phyloP scores from a whole-genome alignment of 2,329 filamentous ascomycete species.

The Scedosporium aurantiacum region DNA sequence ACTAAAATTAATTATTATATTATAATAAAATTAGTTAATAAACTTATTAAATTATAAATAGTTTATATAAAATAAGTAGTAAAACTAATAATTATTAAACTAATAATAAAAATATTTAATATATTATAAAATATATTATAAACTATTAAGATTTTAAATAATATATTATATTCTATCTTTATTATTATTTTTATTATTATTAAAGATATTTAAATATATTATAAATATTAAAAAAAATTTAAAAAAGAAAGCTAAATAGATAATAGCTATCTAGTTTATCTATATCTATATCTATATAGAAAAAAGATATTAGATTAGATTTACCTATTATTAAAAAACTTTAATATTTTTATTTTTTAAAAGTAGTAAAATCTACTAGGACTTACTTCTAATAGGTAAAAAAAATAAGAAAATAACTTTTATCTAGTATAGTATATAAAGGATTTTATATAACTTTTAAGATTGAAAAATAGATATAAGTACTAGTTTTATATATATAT shows the following conservation, averaged over 20 bases:
- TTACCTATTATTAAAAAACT: background rate
- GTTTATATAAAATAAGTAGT: background rate
- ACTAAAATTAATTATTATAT: background rate
- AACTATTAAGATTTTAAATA: background rate
- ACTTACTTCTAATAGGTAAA: background rate
- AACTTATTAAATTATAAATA: background rate
- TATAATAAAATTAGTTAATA: background rate
- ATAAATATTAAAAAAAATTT: no score
- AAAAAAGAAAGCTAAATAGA: no score
- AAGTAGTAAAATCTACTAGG: background rate
- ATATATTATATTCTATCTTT: background rate
- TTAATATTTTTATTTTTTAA: background rate
- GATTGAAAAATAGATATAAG: no score
- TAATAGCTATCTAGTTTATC: background rate
- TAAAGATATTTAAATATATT: background rate
- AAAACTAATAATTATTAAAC: background rate
- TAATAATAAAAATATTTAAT: background rate
- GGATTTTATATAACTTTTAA: background rate
- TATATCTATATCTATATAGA: no score
- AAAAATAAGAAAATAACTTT: background rate
- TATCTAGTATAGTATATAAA: background rate
- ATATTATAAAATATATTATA: no score
- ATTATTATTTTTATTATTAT: background rate
- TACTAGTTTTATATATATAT: background rate
- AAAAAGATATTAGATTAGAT: background rate